Percentiles rank a stretch among this genome's conserved stretches.
phyloP scores from a whole-genome alignment of 2,329 filamentous ascomycete species.

The Teratosphaeria zuluensis region DNA sequence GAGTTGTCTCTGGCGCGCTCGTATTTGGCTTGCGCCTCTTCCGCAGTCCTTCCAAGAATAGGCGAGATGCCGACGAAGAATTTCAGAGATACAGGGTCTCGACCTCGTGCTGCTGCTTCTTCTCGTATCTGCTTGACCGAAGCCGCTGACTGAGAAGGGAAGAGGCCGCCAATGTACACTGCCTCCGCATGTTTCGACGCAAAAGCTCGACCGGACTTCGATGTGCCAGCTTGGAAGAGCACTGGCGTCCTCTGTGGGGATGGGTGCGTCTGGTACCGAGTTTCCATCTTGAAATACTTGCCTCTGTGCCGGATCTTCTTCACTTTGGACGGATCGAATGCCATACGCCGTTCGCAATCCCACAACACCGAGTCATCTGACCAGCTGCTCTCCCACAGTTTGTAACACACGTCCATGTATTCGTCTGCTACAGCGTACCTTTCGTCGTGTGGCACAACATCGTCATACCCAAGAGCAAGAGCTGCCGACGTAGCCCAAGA shows the following conservation, averaged over 20 bases:
- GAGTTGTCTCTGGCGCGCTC: conserved; percentile 53
- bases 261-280: conserved; percentile 42
- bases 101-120: conserved; percentile 43
- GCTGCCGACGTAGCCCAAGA: conserved; percentile 46
- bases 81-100: conserved; percentile 54
- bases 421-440: conserved; percentile 56
- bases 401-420: conserved; percentile 49
- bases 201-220: conserved; percentile 55
- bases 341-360: conserved; percentile 42
- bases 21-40: conserved; percentile 57
- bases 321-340: conserved; percentile 47
- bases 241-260: conserved; percentile 53
- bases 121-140: conserved; percentile 40
- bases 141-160: conserved; percentile 28
- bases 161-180: conserved; percentile 45
- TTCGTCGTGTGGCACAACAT: conserved; percentile 36
- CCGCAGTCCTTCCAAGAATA: conserved; percentile 55
- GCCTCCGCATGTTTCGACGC: conserved; percentile 62
- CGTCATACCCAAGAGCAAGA: conserved; percentile 32
- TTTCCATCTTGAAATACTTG: conserved; percentile 35
- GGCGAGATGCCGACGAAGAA: conserved; percentile 58
- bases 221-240: conserved; percentile 61
- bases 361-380: conserved; percentile 31
- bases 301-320: conserved; percentile 37
- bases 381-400: conserved; percentile 22